Percentiles rank a stretch among this genome's conserved stretches.
Conservation (phyloP, 345 rosid genomes). For the Moricandia arvensis region DNA sequence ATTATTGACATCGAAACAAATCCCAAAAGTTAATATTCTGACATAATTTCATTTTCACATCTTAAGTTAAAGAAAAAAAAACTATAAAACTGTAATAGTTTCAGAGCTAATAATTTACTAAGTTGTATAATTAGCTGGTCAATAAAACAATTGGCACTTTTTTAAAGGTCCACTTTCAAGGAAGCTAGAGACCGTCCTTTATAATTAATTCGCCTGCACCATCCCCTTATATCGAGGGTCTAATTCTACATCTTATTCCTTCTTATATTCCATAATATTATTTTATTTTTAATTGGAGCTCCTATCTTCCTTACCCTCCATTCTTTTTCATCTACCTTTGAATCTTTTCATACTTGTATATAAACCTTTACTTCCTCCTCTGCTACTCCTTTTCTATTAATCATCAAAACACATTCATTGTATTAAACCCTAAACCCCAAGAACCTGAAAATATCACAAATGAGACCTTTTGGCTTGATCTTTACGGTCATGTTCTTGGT, state of each 20-base stretch:
- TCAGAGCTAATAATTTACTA: not conserved
- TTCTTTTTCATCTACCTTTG: constrained; percentile 41
- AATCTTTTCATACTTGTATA: constrained; percentile 36
- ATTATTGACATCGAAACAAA: not conserved
- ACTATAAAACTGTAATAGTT: not conserved
- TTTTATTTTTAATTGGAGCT: not conserved
- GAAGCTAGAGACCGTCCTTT: constrained; percentile 54
- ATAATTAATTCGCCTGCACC: constrained; percentile 38
- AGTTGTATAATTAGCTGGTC: not conserved
- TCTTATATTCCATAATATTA: constrained; percentile 35
- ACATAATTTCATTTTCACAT: constrained; percentile 5
- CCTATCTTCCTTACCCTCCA: constrained; percentile 37
- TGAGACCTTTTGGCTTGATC: constrained; percentile 42
- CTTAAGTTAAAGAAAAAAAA: constrained; percentile 2
- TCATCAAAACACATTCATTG: constrained; percentile 34
- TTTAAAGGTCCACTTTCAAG: constrained; percentile 32
- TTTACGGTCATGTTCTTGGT: constrained; percentile 39
- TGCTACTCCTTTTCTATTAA: constrained; percentile 36
- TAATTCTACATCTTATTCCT: constrained; percentile 37
- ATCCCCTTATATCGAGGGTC: constrained; percentile 41
- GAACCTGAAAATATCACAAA: constrained; percentile 24
- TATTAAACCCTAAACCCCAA: constrained; percentile 24
- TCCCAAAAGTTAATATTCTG: constrained; percentile 7
- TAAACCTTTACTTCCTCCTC: constrained; percentile 37
- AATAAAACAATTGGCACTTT: constrained; percentile 32